Evolutionary conservation across 2,329 filamentous ascomycete species (phyloP), one percentile per base, ranked within the genome.

Genomic region (Clarireedia paspali): DNA sequence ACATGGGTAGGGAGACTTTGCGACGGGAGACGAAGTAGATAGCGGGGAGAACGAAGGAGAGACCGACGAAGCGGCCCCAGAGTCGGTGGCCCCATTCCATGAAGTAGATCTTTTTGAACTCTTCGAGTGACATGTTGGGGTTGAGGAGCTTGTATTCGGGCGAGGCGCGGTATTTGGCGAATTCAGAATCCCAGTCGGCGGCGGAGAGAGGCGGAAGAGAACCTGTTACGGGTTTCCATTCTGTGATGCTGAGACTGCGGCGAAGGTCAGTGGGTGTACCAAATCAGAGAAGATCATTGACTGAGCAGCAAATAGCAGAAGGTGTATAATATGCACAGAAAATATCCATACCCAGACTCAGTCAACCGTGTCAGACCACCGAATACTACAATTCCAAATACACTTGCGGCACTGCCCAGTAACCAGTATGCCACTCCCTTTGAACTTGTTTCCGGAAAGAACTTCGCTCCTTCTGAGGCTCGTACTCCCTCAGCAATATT

Each of bases 81-180:
- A 96, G 79, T 30, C 94, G 84, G 72, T 99, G 94, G 45, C 86
- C 84, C 94, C 94, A 99, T 77, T 99, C 94, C 94, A 97, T 97
- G 72, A 88, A 99, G 80, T 97, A 99, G 63, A 99, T 99, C 70
- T 94, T 87, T 73, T 97, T 96, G 77, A 97, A 99, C 70, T 99
- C 94, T 57, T 85, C 81, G 56, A 99, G 78, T 34, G 82, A 87
- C 94, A 99, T 99, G 70, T 89, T 83, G 34, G 91, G 87, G 74
- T 99, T 99, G 64, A 99, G 80, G 60, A 91, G 81, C 68, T 88
- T 84, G 75, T 92, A 99, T 73, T 99, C 94, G 60, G 94, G 94
- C 20, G 91, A 96, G 45, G 87, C 83, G 62, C 87, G 86, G 77
- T 99, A 99, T 73, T 95, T 94, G 55, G 84, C 77, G 74, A 97